Percentiles rank a stretch among this genome's conserved stretches.
These are phyloP conservation scores for Filobasidium uniguttulatum DNA, from an alignment of 1,284 basidiomycete genomes.

Conservation along the genomic window DNA sequence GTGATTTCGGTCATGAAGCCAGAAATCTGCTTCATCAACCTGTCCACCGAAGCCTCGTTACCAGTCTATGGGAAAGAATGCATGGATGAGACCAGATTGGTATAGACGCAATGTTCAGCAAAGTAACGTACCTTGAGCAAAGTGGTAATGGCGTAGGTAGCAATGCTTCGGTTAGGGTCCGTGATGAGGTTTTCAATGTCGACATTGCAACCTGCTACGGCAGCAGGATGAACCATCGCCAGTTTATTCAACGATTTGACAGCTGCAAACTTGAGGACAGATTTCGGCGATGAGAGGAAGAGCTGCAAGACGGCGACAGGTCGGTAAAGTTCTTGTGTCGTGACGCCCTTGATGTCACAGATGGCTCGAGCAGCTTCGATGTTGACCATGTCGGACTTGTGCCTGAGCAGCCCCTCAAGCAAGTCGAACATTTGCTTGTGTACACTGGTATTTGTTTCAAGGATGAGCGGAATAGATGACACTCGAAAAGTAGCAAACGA, in stretches of 20 bases:
- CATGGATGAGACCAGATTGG: conserved; percentile 1
- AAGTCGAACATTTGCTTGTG: conserved; percentile 88
- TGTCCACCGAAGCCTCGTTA: conserved; percentile 95
- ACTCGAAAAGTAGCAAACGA: conserved; percentile 13
- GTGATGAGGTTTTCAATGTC: conserved; percentile 97
- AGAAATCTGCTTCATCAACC: conserved; percentile 98
- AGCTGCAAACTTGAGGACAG: conserved; percentile 91
- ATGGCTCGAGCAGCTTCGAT: conserved; percentile 95
- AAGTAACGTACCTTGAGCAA: conserved; percentile 61
- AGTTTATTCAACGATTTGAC: conserved; percentile 86
- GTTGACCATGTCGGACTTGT: conserved; percentile 99
- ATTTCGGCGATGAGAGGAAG: conserved; percentile 84
- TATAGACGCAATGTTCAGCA: conserved; percentile 3
- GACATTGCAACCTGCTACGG: conserved; percentile 86
- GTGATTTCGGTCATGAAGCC: conserved; percentile 99
- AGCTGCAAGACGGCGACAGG: conserved; percentile 83
- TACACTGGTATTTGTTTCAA: conserved; percentile 43
- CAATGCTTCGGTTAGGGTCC: conserved; percentile 88
- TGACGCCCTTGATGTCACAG: conserved; percentile 83
- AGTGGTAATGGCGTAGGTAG: conserved; percentile 97
- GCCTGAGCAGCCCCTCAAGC: conserved; percentile 86
- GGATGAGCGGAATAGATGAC: background rate
- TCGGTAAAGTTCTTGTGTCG: conserved; percentile 62
- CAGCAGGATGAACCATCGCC: conserved; percentile 66
- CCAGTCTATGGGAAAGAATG: conserved; percentile 74